Evolutionary conservation across 2,329 filamentous ascomycete genomes (phyloP).

Genomic region (Trichoderma simmonsii): DNA sequence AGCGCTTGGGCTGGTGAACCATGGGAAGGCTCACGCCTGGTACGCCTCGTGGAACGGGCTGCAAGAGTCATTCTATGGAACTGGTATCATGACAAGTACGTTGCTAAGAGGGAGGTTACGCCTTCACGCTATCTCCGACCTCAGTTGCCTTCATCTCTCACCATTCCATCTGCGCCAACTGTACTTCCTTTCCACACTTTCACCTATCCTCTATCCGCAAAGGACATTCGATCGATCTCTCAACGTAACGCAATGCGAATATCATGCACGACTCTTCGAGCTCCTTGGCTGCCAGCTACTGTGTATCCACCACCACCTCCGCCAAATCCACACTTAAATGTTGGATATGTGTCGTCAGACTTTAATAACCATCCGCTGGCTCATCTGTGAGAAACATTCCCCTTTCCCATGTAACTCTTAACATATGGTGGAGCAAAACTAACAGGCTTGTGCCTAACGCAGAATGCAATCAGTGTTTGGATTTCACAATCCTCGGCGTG

Average conservation of each 20-base stretch:
- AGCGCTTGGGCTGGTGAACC: slow-evolving; percentile 66
- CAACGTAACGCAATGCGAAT: slow-evolving; percentile 92
- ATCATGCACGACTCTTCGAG: slow-evolving; percentile 80
- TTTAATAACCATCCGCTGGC: slow-evolving; percentile 98
- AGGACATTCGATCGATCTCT: slow-evolving; percentile 89
- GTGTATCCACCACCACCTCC: slow-evolving; percentile 85
- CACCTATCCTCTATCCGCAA: slow-evolving; percentile 86
- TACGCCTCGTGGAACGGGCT: slow-evolving; percentile 80
- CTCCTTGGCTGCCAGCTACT: slow-evolving; percentile 77
- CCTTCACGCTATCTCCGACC: slow-evolving; percentile 64
- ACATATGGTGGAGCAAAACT: not conserved
- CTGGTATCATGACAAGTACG: slow-evolving; percentile 83
- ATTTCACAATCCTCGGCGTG: slow-evolving; percentile 69
- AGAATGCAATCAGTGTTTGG: slow-evolving; percentile 98
- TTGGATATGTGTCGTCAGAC: slow-evolving; percentile 96
- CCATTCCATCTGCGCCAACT: slow-evolving; percentile 84
- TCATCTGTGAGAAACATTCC: slow-evolving; percentile 58
- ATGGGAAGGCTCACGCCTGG: slow-evolving; percentile 84
- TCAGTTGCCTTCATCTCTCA: slow-evolving; percentile 67
- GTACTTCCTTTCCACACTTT: slow-evolving; percentile 98
- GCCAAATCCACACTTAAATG: slow-evolving; percentile 77
- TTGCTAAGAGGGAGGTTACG: slow-evolving; percentile 56
- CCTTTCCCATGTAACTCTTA: not conserved
- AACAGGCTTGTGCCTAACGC: slow-evolving; percentile 2
- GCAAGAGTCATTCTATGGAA: slow-evolving; percentile 74